Conservation (phyloP, 495 filamentous ascomycete genomes). For the Aspergillus conjunctus region DNA sequence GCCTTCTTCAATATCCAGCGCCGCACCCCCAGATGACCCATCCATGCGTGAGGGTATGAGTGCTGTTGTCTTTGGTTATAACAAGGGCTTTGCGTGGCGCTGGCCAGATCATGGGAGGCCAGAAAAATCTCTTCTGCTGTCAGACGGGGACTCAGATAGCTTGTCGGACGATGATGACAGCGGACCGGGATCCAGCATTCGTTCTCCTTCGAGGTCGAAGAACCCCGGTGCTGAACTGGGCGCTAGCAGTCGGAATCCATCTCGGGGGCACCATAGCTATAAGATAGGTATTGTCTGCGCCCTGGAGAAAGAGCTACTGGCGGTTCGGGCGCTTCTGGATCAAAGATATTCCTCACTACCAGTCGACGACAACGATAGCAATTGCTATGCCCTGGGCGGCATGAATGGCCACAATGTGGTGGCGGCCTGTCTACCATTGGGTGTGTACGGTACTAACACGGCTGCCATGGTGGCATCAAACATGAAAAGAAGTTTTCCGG, state of each 20-base stretch:
- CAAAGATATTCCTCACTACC: no score
- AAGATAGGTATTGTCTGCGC: background rate
- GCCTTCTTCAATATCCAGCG: background rate
- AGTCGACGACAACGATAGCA: no score
- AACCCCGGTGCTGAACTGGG: background rate
- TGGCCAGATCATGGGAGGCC: background rate
- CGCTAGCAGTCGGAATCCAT: no score
- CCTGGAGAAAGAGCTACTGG: background rate
- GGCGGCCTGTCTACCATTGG: conserved; percentile 33
- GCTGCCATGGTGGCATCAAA: conserved; percentile 32
- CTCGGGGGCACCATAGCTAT: no score
- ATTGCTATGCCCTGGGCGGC: conserved; percentile 34
- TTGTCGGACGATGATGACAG: background rate
- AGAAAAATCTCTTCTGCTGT: background rate
- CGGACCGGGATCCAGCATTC: background rate
- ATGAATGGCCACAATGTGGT: conserved; percentile 45
- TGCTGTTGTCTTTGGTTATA: background rate
- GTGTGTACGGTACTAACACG: conserved; percentile 33
- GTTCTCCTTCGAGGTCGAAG: no score
- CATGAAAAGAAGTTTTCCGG: background rate
- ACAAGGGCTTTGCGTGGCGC: background rate
- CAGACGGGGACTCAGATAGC: background rate
- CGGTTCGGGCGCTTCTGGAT: background rate
- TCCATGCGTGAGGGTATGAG: background rate
- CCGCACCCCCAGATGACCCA: background rate